Evolutionary conservation across 2,329 filamentous ascomycete genomes (phyloP).

Genomic region (Bipolaris victoriae): DNA sequence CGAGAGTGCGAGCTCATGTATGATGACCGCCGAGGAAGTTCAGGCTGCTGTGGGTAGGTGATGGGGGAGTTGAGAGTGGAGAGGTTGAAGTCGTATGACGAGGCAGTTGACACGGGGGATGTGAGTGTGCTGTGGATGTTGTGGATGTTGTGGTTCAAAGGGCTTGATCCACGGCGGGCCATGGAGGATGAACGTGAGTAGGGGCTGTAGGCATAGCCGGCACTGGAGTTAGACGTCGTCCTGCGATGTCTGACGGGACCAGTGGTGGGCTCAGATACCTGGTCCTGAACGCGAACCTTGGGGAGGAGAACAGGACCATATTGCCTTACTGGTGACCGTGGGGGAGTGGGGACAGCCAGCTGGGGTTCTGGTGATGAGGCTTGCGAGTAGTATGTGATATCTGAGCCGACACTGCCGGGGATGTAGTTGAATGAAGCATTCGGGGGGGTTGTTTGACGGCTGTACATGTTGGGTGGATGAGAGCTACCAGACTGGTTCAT

Average conservation of each 20-base stretch:
- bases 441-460: slow-evolving; percentile 55
- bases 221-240: slow-evolving; percentile 59
- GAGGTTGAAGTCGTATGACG: slow-evolving; percentile 47
- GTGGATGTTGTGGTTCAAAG: slow-evolving; percentile 46
- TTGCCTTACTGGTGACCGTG: slow-evolving; percentile 73
- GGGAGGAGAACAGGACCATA: slow-evolving; percentile 81
- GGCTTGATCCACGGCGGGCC: slow-evolving; percentile 55
- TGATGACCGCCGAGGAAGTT: slow-evolving; percentile 44
- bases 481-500: slow-evolving; percentile 46
- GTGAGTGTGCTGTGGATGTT: slow-evolving; percentile 48
- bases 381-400: slow-evolving; percentile 67
- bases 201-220: slow-evolving; percentile 54
- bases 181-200: slow-evolving; percentile 56
- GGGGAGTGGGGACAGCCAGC: slow-evolving; percentile 73
- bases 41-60: slow-evolving; percentile 50
- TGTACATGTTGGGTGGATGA: slow-evolving; percentile 47
- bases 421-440: slow-evolving; percentile 46
- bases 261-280: slow-evolving; percentile 68
- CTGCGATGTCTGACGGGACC: slow-evolving; percentile 63
- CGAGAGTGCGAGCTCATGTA: slow-evolving; percentile 53
- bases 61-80: slow-evolving; percentile 70
- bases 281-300: slow-evolving; percentile 85
- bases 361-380: slow-evolving; percentile 71
- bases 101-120: slow-evolving; percentile 52
- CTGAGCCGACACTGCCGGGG: slow-evolving; percentile 55